Base-by-base conservation (phyloP, 139 green algal species). In the Chlamydomonas incerta region DNA sequence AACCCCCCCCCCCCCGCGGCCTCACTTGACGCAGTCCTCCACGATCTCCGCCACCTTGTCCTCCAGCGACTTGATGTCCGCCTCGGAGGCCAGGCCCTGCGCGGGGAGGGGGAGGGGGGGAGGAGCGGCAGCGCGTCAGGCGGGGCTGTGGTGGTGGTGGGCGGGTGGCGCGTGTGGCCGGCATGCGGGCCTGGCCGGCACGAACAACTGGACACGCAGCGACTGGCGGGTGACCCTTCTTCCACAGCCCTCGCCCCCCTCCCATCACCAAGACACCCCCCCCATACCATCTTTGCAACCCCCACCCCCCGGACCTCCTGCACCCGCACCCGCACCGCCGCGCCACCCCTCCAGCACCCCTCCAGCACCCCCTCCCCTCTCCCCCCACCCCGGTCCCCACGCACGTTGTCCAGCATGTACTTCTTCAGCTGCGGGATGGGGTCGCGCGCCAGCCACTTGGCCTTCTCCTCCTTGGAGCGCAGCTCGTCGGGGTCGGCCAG, bases 401-500 rank as follows among this genome's bases (percentile, higher is more conserved):
- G 73, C 75, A 72, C 65, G 20, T 95, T 77, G 57, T 97, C 90
- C 34, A 99, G 71, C 89, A 98, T 93, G 84, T 93, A 96, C 74
- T 96, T 92, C 77, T 89, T 91, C 21, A 99, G 87, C 77, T 93
- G 87, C 33, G 86, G 87, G 74, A 88, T 87, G 70, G 87, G 76
- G 63, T 87, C 72, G 60, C 89, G 70, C 63, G 92, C 95, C 82
- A 68, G 62, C 83, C 96, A 99, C 68, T 93, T 58, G 11, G 95
- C 96, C 93, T 99, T 99, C 93, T 99, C 96, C 89, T 97, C 94
- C 88, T 97, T 84, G 34, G 41, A 62, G 58, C 97, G 92, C 80
- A 99, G 96, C 93, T 99, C 97, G 90, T 99, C 97, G 46, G 97
- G 97, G 90, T 99, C 97, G 10, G 97, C 97, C 82, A 99, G 92